These are phyloP conservation scores for Chenopodium album DNA, from an alignment of 148 eudicot species.

Conservation along the genomic window DNA sequence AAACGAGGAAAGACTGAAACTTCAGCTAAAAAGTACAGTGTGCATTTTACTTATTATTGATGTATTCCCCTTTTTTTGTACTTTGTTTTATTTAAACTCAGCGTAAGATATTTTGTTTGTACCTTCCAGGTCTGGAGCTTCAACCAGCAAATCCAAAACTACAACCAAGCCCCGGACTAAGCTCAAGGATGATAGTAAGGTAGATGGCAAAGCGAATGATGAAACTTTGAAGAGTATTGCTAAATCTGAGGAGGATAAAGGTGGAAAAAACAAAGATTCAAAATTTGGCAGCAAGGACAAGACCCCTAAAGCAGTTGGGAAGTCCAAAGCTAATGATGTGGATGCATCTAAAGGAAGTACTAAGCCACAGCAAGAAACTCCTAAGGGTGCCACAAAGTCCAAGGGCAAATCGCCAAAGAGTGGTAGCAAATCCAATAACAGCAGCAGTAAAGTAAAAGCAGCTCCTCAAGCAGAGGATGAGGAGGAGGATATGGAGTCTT, in stretches of 20 bases:
- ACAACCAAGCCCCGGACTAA: slow-evolving; percentile 31
- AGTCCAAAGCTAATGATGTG: slow-evolving; percentile 38
- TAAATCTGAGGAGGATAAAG: slow-evolving; percentile 30
- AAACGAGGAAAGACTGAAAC: slow-evolving; percentile 41
- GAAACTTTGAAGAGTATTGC: slow-evolving; percentile 34
- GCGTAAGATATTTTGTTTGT: not conserved
- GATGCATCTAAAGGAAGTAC: slow-evolving; percentile 25
- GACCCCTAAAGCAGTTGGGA: slow-evolving; percentile 31
- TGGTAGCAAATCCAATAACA: slow-evolving; percentile 37
- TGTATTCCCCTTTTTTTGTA: no score
- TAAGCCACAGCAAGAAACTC: slow-evolving; percentile 35
- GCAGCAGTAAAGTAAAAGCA: slow-evolving; percentile 41
- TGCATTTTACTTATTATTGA: not conserved
- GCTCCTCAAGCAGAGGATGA: slow-evolving; percentile 36
- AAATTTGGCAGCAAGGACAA: slow-evolving; percentile 31
- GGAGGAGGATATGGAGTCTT: slow-evolving; percentile 41
- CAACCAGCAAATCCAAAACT: slow-evolving; percentile 54
- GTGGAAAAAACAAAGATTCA: slow-evolving; percentile 37
- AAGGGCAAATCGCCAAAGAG: slow-evolving; percentile 44
- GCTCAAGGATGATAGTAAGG: slow-evolving; percentile 24
- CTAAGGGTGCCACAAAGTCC: slow-evolving; percentile 34
- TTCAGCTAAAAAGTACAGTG: slow-evolving; percentile 50
- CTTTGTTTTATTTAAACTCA: not conserved
- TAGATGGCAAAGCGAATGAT: slow-evolving; percentile 38
- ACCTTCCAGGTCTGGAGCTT: slow-evolving; percentile 31